Conservation (phyloP, 306 rosid genomes). For the Dalbergia cultrata region DNA sequence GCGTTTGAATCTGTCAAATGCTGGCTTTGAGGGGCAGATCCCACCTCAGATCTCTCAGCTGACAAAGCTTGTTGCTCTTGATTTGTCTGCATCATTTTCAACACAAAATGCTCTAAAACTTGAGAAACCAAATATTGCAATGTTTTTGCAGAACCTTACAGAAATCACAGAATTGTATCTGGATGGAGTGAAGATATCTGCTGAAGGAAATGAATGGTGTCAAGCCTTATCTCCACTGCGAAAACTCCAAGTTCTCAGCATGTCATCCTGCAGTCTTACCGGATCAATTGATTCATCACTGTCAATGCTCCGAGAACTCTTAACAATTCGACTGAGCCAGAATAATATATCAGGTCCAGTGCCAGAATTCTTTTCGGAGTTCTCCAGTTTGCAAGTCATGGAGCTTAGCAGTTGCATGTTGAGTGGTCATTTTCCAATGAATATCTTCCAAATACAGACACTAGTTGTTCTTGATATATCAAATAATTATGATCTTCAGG, state of each 20-base stretch:
- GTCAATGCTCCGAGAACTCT: slow-evolving; percentile 1
- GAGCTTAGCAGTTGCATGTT: slow-evolving; percentile 2
- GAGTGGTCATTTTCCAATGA: slow-evolving; percentile 33
- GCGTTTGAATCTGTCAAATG: slow-evolving; percentile 36
- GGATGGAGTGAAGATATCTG: slow-evolving; percentile 55
- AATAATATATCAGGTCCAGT: slow-evolving; percentile 41
- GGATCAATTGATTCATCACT: slow-evolving; percentile 51
- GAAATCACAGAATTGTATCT: slow-evolving; percentile 48
- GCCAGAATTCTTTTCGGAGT: slow-evolving; percentile 30
- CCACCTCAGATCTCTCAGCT: slow-evolving; percentile 47
- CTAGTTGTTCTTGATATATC: slow-evolving; percentile 38
- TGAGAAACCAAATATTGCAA: slow-evolving; percentile 30
- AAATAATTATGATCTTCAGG: slow-evolving; percentile 32
- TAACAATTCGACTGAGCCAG: neutral
- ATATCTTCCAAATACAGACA: slow-evolving; percentile 25
- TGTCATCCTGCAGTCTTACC: slow-evolving; percentile 41
- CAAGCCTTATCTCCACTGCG: slow-evolving; percentile 34
- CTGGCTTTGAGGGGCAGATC: slow-evolving; percentile 48
- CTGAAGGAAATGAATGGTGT: slow-evolving; percentile 55
- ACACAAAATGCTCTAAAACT: slow-evolving; percentile 19
- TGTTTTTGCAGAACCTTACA: slow-evolving; percentile 48
- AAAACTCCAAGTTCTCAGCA: slow-evolving; percentile 40
- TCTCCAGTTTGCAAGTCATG: slow-evolving; percentile 34
- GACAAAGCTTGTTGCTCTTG: slow-evolving; percentile 44
- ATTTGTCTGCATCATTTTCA: slow-evolving; percentile 9